Evolutionary conservation across 108 stramenopile species (phyloP).

Genomic region (Cyclotella cryptica): DNA sequence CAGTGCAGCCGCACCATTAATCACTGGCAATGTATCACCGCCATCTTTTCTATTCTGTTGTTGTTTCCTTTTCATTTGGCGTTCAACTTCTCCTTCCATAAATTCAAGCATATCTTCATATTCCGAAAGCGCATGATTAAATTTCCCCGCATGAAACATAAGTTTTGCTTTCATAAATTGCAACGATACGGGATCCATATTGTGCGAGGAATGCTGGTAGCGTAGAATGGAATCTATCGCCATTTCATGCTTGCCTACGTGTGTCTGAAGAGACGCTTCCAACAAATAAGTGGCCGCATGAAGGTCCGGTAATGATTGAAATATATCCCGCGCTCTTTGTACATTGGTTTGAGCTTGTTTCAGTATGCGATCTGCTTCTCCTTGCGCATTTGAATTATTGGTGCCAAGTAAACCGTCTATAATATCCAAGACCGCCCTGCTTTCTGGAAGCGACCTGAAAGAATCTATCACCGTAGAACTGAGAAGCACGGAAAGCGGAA

Average conservation of each 20-base stretch:
- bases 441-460: slow-evolving; percentile 30
- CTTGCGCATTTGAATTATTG: neutral
- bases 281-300: slow-evolving; percentile 20
- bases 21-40: slow-evolving; percentile 21
- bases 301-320: slow-evolving; percentile 22
- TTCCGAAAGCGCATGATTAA: slow-evolving; percentile 37
- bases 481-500: slow-evolving; percentile 16
- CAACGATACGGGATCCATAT: neutral
- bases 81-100: slow-evolving; percentile 46
- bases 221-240: slow-evolving; percentile 26
- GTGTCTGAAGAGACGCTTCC: slow-evolving; percentile 17
- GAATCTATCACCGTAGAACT: slow-evolving; percentile 18
- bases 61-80: slow-evolving; percentile 20
- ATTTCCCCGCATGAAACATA: slow-evolving; percentile 34
- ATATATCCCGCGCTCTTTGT: slow-evolving; percentile 42
- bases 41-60: neutral
- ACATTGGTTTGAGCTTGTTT: slow-evolving; percentile 22
- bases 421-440: slow-evolving; percentile 22
- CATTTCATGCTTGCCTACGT: slow-evolving; percentile 23
- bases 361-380: neutral
- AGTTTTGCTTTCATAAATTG: slow-evolving; percentile 43
- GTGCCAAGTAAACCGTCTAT: slow-evolving; percentile 8
- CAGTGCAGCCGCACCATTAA: slow-evolving; percentile 48
- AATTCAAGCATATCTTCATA: slow-evolving; percentile 47
- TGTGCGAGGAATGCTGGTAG: slow-evolving; percentile 16